Conservation (phyloP, 2,329 filamentous ascomycete species). For the Botrytis paeoniae region DNA sequence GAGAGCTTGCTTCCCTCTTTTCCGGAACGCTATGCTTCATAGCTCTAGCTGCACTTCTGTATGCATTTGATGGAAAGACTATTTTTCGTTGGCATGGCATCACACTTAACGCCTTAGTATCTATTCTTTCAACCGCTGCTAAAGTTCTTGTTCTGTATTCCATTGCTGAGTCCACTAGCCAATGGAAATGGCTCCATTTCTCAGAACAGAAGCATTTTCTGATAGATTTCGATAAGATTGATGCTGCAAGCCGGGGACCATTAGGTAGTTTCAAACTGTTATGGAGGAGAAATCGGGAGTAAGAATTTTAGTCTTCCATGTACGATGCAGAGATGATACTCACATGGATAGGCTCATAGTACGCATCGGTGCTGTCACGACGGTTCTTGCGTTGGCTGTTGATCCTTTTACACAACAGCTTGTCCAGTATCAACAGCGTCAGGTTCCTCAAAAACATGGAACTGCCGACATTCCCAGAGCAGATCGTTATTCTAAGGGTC, state of each 20-base stretch:
- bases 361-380: constrained; percentile 4
- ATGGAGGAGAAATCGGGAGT: constrained; percentile 11
- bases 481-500: constrained; percentile 4
- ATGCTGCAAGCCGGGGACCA: constrained; percentile 9
- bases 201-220: background rate
- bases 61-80: background rate
- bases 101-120: constrained; percentile 1
- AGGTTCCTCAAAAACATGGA: background rate
- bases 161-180: constrained; percentile 5
- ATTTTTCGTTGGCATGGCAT: constrained; percentile 8
- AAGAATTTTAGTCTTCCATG: background rate
- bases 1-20: constrained; percentile 6
- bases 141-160: constrained; percentile 12
- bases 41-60: constrained; percentile 7
- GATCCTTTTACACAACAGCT: constrained; percentile 12
- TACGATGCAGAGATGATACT: background rate
- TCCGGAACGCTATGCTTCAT: constrained; percentile 5
- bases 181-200: constrained; percentile 11
- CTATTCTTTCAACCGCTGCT: constrained; percentile 8
- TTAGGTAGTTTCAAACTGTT: constrained; percentile 7
- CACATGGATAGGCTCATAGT: constrained; percentile 4
- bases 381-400: constrained; percentile 2
- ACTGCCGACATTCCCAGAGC: background rate
- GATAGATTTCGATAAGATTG: constrained; percentile 9
- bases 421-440: constrained; percentile 1